phyloP scores from a whole-genome alignment of 1,284 basidiomycete species.

The Mycosarcoma mackinlayi region DNA sequence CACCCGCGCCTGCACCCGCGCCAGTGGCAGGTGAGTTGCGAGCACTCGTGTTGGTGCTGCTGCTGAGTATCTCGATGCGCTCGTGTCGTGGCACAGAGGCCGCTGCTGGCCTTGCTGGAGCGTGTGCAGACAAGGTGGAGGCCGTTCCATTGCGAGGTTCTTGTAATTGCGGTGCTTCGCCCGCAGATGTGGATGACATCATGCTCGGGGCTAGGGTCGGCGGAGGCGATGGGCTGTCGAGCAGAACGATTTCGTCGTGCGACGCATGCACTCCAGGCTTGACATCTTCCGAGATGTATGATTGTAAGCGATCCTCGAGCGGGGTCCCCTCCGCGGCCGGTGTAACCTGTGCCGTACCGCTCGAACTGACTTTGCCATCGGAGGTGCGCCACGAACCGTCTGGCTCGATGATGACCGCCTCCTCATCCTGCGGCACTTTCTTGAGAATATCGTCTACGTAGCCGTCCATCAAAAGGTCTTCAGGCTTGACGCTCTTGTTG shows the following conservation, averaged over 20 bases:
- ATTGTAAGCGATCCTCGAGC: constrained; percentile 7
- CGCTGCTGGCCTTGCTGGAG: constrained; percentile 4
- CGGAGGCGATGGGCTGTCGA: constrained; percentile 42
- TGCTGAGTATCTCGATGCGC: constrained; percentile 29
- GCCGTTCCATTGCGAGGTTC: constrained; percentile 7
- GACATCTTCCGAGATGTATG: constrained; percentile 16
- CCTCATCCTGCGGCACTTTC: constrained; percentile 79
- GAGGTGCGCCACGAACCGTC: constrained; percentile 94
- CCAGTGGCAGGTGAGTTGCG: constrained; percentile 19
- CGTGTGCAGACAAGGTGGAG: background rate
- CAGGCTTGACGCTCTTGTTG: constrained; percentile 79
- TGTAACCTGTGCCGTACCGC: constrained; percentile 17
- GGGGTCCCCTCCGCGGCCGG: constrained; percentile 19
- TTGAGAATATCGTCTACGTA: constrained; percentile 80
- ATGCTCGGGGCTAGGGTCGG: constrained; percentile 1
- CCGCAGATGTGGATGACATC: constrained; percentile 3
- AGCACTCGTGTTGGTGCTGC: constrained; percentile 27
- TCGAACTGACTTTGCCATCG: constrained; percentile 77
- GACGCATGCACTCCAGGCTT: constrained; percentile 19
- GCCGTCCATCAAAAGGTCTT: constrained; percentile 91
- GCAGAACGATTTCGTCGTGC: constrained; percentile 30
- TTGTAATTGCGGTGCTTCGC: background rate
- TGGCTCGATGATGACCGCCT: constrained; percentile 91
- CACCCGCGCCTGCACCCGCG: background rate
- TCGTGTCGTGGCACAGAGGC: constrained; percentile 12